phyloP scores from a whole-genome alignment of 305 asterid genomes.

The Nicotiana rustica region DNA sequence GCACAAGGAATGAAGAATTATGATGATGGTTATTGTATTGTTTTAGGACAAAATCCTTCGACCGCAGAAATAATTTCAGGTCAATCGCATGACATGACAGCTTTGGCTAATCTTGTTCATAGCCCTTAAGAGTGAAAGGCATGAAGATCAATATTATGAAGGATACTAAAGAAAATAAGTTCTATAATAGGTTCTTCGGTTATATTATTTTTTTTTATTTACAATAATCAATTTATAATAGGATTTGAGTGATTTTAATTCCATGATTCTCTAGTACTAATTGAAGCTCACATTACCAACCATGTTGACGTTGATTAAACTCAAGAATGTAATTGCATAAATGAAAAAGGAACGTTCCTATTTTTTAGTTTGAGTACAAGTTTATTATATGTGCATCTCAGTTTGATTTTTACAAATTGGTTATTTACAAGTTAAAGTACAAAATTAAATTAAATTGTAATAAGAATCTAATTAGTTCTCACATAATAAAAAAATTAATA shows the following conservation, averaged over 20 bases:
- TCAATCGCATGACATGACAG: slow-evolving; percentile 51
- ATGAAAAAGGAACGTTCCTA: background rate
- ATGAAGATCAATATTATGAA: background rate
- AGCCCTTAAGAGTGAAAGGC: background rate
- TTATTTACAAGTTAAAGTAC: no score
- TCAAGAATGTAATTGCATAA: background rate
- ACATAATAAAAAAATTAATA: no score
- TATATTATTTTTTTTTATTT: background rate
- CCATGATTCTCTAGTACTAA: background rate
- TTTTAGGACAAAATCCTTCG: slow-evolving; percentile 47
- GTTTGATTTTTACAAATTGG: no score
- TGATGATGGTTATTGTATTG: slow-evolving; percentile 50
- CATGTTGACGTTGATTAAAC: background rate
- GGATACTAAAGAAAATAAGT: background rate
- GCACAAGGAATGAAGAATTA: slow-evolving; percentile 50
- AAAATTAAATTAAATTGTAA: no score
- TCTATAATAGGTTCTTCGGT: background rate
- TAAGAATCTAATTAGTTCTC: no score
- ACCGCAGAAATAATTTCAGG: slow-evolving; percentile 43
- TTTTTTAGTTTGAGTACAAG: background rate
- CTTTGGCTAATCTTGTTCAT: background rate
- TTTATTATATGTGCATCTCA: background rate
- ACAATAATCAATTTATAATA: background rate
- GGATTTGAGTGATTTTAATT: background rate
- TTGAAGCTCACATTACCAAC: background rate